Evolutionary conservation across 2,329 filamentous ascomycete species (phyloP).

Genomic region (Beauveria rudraprayagi): DNA sequence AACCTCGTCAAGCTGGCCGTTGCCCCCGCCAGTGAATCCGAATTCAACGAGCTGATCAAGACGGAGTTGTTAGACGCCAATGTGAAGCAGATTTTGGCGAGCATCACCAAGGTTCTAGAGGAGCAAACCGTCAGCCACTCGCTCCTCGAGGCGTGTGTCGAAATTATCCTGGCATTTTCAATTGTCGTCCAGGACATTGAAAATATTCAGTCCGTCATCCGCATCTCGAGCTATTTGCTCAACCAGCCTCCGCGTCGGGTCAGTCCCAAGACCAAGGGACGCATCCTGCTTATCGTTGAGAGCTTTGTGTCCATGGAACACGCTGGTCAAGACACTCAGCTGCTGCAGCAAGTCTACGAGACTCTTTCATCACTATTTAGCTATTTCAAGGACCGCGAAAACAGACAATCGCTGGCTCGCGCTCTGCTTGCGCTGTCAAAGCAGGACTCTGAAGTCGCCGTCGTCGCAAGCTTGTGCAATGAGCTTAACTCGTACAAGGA

Average conservation of each 20-base stretch:
- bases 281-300: slow-evolving; percentile 71
- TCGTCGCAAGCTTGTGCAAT: slow-evolving; percentile 62
- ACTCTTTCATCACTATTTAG: slow-evolving; percentile 77
- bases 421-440: slow-evolving; percentile 65
- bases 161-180: slow-evolving; percentile 68
- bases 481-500: slow-evolving; percentile 74
- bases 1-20: slow-evolving; percentile 56
- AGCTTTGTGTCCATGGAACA: slow-evolving; percentile 64
- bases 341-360: slow-evolving; percentile 60
- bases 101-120: slow-evolving; percentile 60
- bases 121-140: slow-evolving; percentile 56
- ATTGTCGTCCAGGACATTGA: slow-evolving; percentile 58
- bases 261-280: slow-evolving; percentile 73
- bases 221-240: slow-evolving; percentile 72
- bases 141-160: slow-evolving; percentile 70
- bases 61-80: slow-evolving; percentile 49
- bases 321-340: slow-evolving; percentile 28
- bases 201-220: slow-evolving; percentile 69
- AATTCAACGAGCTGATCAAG: slow-evolving; percentile 49
- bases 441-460: slow-evolving; percentile 50
- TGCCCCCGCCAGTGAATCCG: slow-evolving; percentile 45
- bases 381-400: slow-evolving; percentile 77
- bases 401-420: slow-evolving; percentile 64
- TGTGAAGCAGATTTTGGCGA: slow-evolving; percentile 53
- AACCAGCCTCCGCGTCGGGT: slow-evolving; percentile 79